Conservation (phyloP, 2,329 filamentous ascomycete genomes). For the Monosporascus ibericus region DNA sequence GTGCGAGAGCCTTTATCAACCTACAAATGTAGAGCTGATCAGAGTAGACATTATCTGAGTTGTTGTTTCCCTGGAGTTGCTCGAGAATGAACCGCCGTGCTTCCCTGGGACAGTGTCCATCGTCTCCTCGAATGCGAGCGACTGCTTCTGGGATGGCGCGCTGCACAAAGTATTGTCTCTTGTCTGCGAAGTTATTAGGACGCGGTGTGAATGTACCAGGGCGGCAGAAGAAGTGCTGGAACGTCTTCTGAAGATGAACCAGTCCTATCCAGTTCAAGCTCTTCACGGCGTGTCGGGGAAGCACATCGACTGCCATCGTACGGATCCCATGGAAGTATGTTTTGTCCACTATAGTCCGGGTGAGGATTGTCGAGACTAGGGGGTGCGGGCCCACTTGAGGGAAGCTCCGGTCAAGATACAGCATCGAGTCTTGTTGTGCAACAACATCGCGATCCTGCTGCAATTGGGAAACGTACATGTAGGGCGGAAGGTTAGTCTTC, state of each 20-base stretch:
- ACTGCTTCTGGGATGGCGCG: constrained; percentile 78
- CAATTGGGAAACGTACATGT: constrained; percentile 97
- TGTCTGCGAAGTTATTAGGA: constrained; percentile 88
- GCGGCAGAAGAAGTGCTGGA: constrained; percentile 82
- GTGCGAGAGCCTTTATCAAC: constrained; percentile 60
- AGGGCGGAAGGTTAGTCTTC: constrained; percentile 74
- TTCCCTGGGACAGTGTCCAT: constrained; percentile 70
- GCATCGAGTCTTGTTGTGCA: constrained; percentile 72
- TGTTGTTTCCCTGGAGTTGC: constrained; percentile 89
- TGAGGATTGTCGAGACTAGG: constrained; percentile 81
- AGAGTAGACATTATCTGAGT: constrained; percentile 80
- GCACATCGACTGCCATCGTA: constrained; percentile 71
- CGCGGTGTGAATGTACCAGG: constrained; percentile 70
- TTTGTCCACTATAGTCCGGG: constrained; percentile 82
- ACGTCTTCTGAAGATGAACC: constrained; percentile 78
- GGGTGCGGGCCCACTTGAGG: constrained; percentile 53
- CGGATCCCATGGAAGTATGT: constrained; percentile 94
- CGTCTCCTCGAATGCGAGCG: constrained; percentile 66
- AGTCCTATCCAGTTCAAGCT: constrained; percentile 71
- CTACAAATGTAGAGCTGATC: constrained; percentile 85
- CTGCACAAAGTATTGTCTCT: constrained; percentile 78
- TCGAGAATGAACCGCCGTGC: constrained; percentile 83
- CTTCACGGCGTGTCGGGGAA: constrained; percentile 69
- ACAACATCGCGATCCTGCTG: constrained; percentile 97
- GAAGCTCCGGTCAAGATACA: constrained; percentile 61